These are phyloP conservation scores for Rhipidocladum racemiflorum DNA, from an alignment of 176 grass and related monocot species.

Conservation along the genomic window DNA sequence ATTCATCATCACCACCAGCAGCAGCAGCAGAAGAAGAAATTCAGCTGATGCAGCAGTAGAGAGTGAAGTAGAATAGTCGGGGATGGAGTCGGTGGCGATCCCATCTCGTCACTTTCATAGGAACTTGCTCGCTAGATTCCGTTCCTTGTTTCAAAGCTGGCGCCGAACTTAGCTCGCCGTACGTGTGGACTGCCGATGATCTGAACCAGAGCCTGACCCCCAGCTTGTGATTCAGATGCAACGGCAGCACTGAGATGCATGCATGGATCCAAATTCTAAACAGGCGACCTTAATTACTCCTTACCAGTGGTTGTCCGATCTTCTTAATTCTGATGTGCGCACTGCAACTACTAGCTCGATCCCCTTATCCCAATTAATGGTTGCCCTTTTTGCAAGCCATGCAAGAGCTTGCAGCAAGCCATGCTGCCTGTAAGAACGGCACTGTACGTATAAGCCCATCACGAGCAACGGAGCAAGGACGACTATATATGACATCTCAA, in stretches of 20 bases:
- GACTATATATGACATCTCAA: not conserved
- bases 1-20: too few species aligned
- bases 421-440: not conserved
- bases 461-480: not conserved
- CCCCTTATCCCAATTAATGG: not conserved
- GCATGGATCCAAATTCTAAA: not conserved
- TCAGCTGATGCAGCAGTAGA: not conserved
- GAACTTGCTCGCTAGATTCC: not conserved
- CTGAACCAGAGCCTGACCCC: not conserved
- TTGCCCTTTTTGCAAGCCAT: not conserved
- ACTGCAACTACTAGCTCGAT: not conserved
- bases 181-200: not conserved
- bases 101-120: not conserved
- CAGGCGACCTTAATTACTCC: not conserved
- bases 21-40: too few species aligned
- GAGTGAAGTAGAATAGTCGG: too few species aligned
- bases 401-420: not conserved
- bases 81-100: not conserved
- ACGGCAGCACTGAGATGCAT: not conserved
- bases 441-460: not conserved
- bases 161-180: not conserved
- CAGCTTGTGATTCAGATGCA: not conserved
- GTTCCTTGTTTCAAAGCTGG: not conserved
- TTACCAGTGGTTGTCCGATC: not conserved
- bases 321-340: not conserved